Conservation (phyloP, 106 monocot species). For the Allium cepa region DNA sequence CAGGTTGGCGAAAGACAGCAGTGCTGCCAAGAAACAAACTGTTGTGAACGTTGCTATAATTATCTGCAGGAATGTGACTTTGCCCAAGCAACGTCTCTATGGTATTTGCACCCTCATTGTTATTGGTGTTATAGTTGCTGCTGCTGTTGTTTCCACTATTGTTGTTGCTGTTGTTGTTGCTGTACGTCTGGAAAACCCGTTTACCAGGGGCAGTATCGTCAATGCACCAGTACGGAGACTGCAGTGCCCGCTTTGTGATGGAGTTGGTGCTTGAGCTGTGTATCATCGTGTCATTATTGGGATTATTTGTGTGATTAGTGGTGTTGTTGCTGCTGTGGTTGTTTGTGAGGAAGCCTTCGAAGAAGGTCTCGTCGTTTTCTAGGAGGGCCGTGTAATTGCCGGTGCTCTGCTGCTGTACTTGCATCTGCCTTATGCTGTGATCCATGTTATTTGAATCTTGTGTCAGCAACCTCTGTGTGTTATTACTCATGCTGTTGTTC, state of each 20-base stretch:
- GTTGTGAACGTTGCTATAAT: too few species aligned
- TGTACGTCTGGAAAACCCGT: background rate
- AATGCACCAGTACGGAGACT: too few species aligned
- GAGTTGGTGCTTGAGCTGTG: too few species aligned
- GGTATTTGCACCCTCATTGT: background rate
- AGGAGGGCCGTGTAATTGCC: background rate
- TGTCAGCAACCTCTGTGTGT: background rate
- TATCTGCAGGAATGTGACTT: too few species aligned
- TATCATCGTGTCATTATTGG: background rate
- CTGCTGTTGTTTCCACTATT: constrained; percentile 1
- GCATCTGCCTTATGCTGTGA: background rate
- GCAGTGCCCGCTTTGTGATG: too few species aligned
- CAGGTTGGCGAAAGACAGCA: background rate
- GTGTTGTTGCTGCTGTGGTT: background rate
- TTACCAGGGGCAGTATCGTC: too few species aligned
- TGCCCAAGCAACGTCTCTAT: background rate
- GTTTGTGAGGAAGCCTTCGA: constrained; percentile 10
- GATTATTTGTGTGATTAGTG: background rate
- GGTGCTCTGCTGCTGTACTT: background rate
- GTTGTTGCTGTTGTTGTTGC: background rate
- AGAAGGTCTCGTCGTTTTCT: constrained; percentile 19
- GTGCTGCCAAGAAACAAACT: too few species aligned
- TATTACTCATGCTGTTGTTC: background rate
- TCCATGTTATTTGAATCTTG: constrained; percentile 4
- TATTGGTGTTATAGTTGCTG: background rate